These are phyloP conservation scores for Penicillium maclennaniae DNA, from an alignment of 495 filamentous ascomycete genomes.

Conservation along the genomic window DNA sequence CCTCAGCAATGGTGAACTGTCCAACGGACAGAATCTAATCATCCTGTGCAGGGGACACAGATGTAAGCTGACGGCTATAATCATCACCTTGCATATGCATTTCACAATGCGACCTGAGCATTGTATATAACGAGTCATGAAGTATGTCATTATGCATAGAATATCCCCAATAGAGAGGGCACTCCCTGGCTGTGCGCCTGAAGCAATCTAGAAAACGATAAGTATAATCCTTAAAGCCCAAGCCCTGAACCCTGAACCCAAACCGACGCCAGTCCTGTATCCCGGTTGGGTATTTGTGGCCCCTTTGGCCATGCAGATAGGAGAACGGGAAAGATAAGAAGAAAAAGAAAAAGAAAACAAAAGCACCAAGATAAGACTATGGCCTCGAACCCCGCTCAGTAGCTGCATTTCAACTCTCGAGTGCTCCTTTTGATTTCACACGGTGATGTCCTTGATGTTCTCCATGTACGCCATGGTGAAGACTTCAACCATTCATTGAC, in stretches of 20 bases:
- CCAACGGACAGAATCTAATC: not conserved
- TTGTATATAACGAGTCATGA: constrained; percentile 23
- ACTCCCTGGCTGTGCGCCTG: constrained; percentile 2
- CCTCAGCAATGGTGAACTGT: not conserved
- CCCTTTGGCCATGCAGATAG: constrained; percentile 4
- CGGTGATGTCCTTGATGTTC: too few relatives aligned
- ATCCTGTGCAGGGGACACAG: not conserved
- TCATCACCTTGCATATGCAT: constrained; percentile 4
- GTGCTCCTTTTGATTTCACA: constrained; percentile 8
- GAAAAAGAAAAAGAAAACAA: constrained; percentile 8
- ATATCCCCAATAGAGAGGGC: constrained; percentile 7
- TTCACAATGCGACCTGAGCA: constrained; percentile 1
- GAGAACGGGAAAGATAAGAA: constrained; percentile 5
- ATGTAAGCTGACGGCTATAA: not conserved
- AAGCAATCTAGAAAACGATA: not conserved
- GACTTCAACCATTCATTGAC: too few relatives aligned
- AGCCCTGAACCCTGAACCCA: not conserved
- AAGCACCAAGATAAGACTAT: constrained; percentile 11
- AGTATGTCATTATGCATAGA: constrained; percentile 22
- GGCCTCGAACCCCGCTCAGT: constrained; percentile 6
- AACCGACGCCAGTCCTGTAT: constrained; percentile 10
- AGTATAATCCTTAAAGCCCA: too few relatives aligned
- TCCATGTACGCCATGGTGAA: too few relatives aligned
- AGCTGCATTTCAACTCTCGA: constrained; percentile 19
- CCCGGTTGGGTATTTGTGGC: not conserved